Base-by-base conservation (phyloP, 305 asterid species). In the Fraxinus albicans region DNA sequence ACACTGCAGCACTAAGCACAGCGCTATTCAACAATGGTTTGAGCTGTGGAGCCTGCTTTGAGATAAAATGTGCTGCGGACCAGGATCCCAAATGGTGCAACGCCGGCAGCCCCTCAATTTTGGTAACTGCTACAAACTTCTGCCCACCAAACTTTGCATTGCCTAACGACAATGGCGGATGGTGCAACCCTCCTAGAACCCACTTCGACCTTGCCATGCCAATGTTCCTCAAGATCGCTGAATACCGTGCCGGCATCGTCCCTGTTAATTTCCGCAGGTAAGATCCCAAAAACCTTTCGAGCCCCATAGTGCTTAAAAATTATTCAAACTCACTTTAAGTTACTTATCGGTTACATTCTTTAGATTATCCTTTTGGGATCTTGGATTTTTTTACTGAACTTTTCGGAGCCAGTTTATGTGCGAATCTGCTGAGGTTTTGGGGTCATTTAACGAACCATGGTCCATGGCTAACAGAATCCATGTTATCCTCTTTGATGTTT, bases 41-140 rank as follows among this genome's bases (percentile, higher is more conserved):
- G 80, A 93, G 92, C 86, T 93, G 98, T 15, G 98, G 98, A 0
- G 93, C 96, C 17, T 93, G 98, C 79, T 93, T 93, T 42, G 94
- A 92, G 86, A 82, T 90, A 80, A 86, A 86, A 87, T 90, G 94
- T 73, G 88, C 85, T 13, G 90, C 82, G 31, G 82, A 84, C 38
- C 87, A 87, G 85, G 88, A 81, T 34, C 4, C 58, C 77, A 84
- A 70, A 63, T 90, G 85, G 87, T 90, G 94, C 87, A 81, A 72
- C 87, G 85, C 90, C 19, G 92, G 91, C 17, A 88, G 75, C 75
- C 94, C 92, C 0, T 89, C 94, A 21, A 89, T 90, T 50, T 44
- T 88, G 2, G 79, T 90, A 21, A 90, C 94, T 15, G 93, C 90
- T 36, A 90, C 93, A 34, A 90, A 90, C 65, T 86, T 90, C 82